A percentile compares a stretch with the other conserved stretches of the same genome.
phyloP scores from a whole-genome alignment of 2,329 filamentous ascomycete genomes.

The Fusarium sp. region DNA sequence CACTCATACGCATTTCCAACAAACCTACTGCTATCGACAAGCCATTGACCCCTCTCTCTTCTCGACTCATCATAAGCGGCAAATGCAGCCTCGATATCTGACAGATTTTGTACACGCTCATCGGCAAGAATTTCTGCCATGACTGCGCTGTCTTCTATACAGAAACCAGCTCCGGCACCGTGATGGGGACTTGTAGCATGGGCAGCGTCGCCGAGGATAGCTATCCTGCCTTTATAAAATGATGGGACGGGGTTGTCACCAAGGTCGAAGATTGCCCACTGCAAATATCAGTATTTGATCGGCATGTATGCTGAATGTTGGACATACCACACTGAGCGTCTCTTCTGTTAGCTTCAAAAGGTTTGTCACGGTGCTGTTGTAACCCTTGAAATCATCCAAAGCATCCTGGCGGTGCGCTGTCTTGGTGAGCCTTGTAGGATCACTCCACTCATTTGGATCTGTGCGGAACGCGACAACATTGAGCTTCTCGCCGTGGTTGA shows the following conservation, averaged over 20 bases:
- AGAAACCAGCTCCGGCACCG: constrained; percentile 67
- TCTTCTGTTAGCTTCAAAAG: constrained; percentile 46
- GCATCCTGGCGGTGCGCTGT: constrained; percentile 47
- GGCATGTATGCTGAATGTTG: neutral
- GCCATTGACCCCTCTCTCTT: constrained; percentile 58
- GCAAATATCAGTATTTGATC: neutral
- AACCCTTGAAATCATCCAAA: constrained; percentile 50
- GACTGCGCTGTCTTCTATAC: constrained; percentile 61
- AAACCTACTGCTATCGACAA: constrained; percentile 62
- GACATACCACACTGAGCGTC: constrained; percentile 38
- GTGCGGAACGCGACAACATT: constrained; percentile 63
- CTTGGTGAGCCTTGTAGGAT: constrained; percentile 28
- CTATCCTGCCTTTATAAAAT: constrained; percentile 56
- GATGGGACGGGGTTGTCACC: constrained; percentile 54
- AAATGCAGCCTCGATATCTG: constrained; percentile 40
- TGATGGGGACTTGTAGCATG: constrained; percentile 71
- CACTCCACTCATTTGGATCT: constrained; percentile 45
- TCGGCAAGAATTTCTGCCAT: constrained; percentile 59
- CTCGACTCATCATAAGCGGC: constrained; percentile 62
- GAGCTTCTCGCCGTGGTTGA: constrained; percentile 64
- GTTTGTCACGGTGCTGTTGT: constrained; percentile 45
- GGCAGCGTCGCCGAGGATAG: constrained; percentile 69
- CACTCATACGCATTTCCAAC: constrained; percentile 56
- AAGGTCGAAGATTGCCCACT: constrained; percentile 61
- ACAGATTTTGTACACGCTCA: constrained; percentile 45